Percentiles rank a stretch among this genome's conserved stretches.
These are phyloP conservation scores for Lentinula novae-zelandiae DNA, from an alignment of 1,284 basidiomycete species.

Conservation along the genomic window DNA sequence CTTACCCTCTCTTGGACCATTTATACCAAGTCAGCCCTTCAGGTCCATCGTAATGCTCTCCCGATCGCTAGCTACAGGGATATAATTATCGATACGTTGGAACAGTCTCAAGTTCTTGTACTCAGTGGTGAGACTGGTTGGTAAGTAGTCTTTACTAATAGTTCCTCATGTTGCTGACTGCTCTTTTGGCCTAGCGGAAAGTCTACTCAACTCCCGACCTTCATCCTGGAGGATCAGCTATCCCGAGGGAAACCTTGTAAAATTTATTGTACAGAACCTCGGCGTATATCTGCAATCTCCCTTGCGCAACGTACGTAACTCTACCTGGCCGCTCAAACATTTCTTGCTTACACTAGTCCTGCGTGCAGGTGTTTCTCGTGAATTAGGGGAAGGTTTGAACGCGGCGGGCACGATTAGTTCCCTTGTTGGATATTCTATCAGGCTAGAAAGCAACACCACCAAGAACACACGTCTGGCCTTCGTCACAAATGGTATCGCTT, in stretches of 20 bases:
- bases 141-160: constrained; percentile 34
- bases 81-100: constrained; percentile 71
- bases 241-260: constrained; percentile 82
- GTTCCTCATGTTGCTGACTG: background rate
- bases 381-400: constrained; percentile 85
- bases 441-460: constrained; percentile 87
- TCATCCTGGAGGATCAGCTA: constrained; percentile 91
- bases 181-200: constrained; percentile 67
- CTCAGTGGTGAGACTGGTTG: constrained; percentile 98
- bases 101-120: constrained; percentile 84
- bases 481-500: constrained; percentile 93
- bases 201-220: constrained; percentile 95
- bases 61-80: constrained; percentile 88
- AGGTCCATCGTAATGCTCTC: constrained; percentile 71
- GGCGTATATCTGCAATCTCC: constrained; percentile 96
- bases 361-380: constrained; percentile 70
- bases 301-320: constrained; percentile 75
- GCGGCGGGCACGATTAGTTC: constrained; percentile 80
- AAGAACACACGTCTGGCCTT: constrained; percentile 80
- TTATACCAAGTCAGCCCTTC: background rate
- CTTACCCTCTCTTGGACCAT: background rate
- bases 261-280: constrained; percentile 94
- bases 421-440: constrained; percentile 93
- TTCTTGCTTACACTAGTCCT: background rate
- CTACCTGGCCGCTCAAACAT: constrained; percentile 2